Evolutionary conservation across 108 stramenopile species (phyloP).

Genomic region (Chaetoceros tenuissimus): DNA sequence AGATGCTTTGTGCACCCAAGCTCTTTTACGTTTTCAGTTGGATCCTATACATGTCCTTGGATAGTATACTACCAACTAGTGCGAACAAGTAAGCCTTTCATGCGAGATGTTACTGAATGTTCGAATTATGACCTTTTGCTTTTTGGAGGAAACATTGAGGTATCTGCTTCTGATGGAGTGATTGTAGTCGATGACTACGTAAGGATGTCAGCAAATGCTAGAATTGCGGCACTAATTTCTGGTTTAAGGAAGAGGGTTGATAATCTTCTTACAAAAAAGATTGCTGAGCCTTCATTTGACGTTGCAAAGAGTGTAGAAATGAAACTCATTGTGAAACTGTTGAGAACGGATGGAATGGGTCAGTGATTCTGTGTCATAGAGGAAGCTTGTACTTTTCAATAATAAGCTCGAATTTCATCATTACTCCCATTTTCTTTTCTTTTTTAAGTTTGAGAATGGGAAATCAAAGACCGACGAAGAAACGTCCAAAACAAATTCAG

Average conservation of each 20-base stretch:
- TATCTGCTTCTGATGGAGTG: constrained; percentile 68
- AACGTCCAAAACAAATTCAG: no score
- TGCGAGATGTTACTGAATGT: constrained; percentile 88
- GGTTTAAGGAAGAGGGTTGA: constrained; percentile 70
- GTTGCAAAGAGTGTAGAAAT: constrained; percentile 50
- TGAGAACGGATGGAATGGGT: constrained; percentile 38
- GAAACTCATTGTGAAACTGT: constrained; percentile 43
- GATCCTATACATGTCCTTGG: constrained; percentile 88
- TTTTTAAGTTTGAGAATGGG: no score
- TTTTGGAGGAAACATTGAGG: constrained; percentile 85
- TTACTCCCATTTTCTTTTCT: no score
- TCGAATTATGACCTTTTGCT: constrained; percentile 81
- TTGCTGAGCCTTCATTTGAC: constrained; percentile 49
- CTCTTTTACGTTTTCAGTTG: constrained; percentile 71
- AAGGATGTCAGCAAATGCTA: constrained; percentile 70
- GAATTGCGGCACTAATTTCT: constrained; percentile 84
- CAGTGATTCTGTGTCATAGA: no score
- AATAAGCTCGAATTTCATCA: no score
- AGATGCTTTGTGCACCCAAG: constrained; percentile 87
- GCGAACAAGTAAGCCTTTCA: constrained; percentile 84
- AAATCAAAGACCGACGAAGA: no score
- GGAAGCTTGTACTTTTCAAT: no score
- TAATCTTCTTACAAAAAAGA: constrained; percentile 51
- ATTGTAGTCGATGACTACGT: constrained; percentile 77
- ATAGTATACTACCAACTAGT: constrained; percentile 84